Evolutionary conservation across 495 filamentous ascomycete genomes (phyloP).

Genomic region (Penicillium turbatum): DNA sequence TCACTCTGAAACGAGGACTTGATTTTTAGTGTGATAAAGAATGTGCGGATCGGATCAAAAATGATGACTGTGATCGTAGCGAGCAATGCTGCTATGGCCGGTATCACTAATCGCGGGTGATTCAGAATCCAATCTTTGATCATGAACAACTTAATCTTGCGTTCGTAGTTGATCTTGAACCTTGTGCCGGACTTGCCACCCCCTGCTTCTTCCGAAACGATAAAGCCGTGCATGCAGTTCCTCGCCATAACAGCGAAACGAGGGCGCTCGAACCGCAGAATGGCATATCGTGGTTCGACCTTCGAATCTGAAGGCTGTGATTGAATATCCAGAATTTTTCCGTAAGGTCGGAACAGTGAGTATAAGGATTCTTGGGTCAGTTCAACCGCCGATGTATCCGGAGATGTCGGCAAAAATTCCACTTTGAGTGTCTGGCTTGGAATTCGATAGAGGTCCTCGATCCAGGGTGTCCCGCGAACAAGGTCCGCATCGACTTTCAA

Average conservation of each 20-base stretch:
- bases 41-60: constrained; percentile 89
- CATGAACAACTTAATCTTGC: constrained; percentile 66
- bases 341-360: constrained; percentile 82
- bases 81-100: constrained; percentile 69
- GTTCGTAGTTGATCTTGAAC: constrained; percentile 77
- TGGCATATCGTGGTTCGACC: constrained; percentile 70
- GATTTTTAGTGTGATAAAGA: constrained; percentile 84
- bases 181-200: constrained; percentile 71
- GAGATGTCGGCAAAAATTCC: constrained; percentile 71
- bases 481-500: constrained; percentile 60
- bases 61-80: constrained; percentile 83
- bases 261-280: constrained; percentile 65
- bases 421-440: constrained; percentile 71
- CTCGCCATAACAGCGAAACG: constrained; percentile 78
- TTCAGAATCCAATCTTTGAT: constrained; percentile 84
- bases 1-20: constrained; percentile 68
- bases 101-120: constrained; percentile 87
- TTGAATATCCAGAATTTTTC: constrained; percentile 77
- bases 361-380: constrained; percentile 86
- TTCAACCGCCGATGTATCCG: constrained; percentile 63
- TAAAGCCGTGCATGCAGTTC: constrained; percentile 88
- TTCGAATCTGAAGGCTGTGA: constrained; percentile 80
- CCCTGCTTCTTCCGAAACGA: constrained; percentile 56
- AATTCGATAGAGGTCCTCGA: constrained; percentile 85
- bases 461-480: constrained; percentile 84